Base-by-base conservation (phyloP, 2,329 filamentous ascomycete genomes). In the Thermomyces lanuginosus region DNA sequence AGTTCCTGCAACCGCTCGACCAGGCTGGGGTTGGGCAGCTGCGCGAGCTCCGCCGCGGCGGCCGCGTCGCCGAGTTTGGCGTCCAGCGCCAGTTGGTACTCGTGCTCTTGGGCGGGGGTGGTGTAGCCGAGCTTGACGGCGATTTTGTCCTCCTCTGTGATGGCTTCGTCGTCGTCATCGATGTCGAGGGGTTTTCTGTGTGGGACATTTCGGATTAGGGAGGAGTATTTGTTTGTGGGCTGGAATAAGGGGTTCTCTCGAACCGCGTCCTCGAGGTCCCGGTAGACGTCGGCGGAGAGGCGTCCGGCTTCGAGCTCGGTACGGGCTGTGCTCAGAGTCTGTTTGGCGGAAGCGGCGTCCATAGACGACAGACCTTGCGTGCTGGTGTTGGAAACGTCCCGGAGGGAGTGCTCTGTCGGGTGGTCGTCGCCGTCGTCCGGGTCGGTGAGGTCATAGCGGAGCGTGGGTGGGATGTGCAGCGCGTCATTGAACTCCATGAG, bases 401-500 rank as follows among this genome's bases (percentile, higher is more conserved):
- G n/a, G n/a, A n/a, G n/a, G n/a, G n/a, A n/a, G n/a, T n/a, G n/a
- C n/a, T n/a, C n/a, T n/a, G n/a, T n/a, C 4, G 25, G 22, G 3
- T 59, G 53, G 32, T 69, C 63, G 26, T 56, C 45, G 23, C 42
- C 46, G 26, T 56, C 45, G 23, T 42, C 46, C 3, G 51, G 45
- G 18, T 51, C 41, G 30, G 60, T 62, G 31, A 93, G 58, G 43
- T 86, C 75, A 56, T 82, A 76, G 41, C 79, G 77, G 43, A 77
- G 71, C 31, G 75, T 66, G 15, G 71, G 60, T 7, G 81, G 72
- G 22, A 95, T 72, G 48, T 89, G 79, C 11, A 76, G 63, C 22
- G 72, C 78, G 27, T 79, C 72, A 56, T 98, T 98, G 56, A 93
- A 68, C 45, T 93, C 84, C 35, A 92, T 65, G 17, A 95, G 69